Base-by-base conservation (phyloP, 108 stramenopile species). In the Thalassiosira profunda region DNA sequence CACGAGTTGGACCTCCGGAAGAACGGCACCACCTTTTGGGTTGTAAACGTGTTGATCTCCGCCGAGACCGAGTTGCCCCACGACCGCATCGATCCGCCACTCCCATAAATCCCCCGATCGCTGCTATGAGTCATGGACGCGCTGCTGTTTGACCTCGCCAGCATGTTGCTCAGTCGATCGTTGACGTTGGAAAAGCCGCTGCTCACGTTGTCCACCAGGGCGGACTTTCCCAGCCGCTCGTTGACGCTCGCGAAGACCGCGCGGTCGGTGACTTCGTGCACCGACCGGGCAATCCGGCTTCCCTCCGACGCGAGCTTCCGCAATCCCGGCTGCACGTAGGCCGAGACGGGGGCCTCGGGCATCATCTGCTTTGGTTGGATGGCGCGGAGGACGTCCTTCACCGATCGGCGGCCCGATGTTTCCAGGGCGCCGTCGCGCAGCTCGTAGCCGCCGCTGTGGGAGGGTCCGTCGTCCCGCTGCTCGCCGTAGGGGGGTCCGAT, bases 21-120 rank as follows among this genome's bases (percentile, higher is more conserved):
- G 29, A 58, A 58, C 28, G 36, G 57, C 6, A n/a, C 57, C 33
- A 58, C 37, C 37, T 58, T 58, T 24, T 58, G 57, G 11, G 57
- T 31, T 11, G 57, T 58, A 41, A 58, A 58, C 25, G 37, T 38
- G 28, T 24, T 58, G 9, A 58, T 58, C 42, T 58, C 57, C 14
- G 57, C 57, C 15, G 35, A 35, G 37, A 58, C 36, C 1, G 57
- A 42, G 57, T 41, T 58, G 12, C 57, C 57, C 57, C 57, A 58
- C 26, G 57, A 36, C 37, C 28, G 21, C 38, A 40, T 12, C 11
- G 38, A 40, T 37, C 34, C 25, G 21, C 42, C 40, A 58, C 37
- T 58, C 26, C 40, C 40, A 41, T 58, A 58, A 41, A 58, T 58
- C 12, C 57, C 57, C 10, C 57, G 37, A 37, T 58, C 57, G 18